Evolutionary conservation across 2,329 filamentous ascomycete species (phyloP), one percentile per base, ranked within the genome.

Genomic region (Akanthomyces lecanii): DNA sequence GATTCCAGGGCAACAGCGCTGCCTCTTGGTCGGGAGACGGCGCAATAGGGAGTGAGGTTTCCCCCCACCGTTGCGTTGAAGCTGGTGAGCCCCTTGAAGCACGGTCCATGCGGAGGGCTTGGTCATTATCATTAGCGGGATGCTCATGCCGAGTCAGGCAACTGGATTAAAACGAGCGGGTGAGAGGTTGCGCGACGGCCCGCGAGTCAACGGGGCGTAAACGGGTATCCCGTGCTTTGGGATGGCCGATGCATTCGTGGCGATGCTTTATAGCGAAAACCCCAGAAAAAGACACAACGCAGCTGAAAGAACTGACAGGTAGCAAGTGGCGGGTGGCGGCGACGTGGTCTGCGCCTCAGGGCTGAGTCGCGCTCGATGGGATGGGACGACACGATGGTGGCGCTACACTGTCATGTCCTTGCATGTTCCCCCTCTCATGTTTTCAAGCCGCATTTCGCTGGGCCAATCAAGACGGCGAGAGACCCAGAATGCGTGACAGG

Each of bases 361-460:
- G 52, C 52, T 21, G 36, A 18, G 52, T 47, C 40, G 54, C 40
- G 54, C 33, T 33, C 40, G 28, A 57, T 57, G 18, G 28, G 18
- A 57, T 36, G 54, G 42, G 42, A 57, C 42, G 28, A 45, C 42
- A 25, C 40, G 55, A 58, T 58, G 55, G 55, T 58, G 55, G 55
- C 55, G 55, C 55, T 58, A 38, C 44, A 45, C 28, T 18, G 28
- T 38, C 12, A 36, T 47, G 55, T 12, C 16, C 55, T 38, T 58
- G 55, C 42, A 44, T 58, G 44, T 58, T 48, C 30, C 25, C 18
- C n/a, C 25, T 4, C 33, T 33, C 38, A 25, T 40, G 30, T 16
- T 23, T 23, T 33, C 28, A n/a, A 28, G 54, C 55, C 30, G 21
- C 25, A 18, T 25, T 33, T 5, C n/a, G 16, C n/a, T 33, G 40